phyloP scores from a whole-genome alignment of 2,329 filamentous ascomycete genomes.

The Pseudodiploospora longispora region DNA sequence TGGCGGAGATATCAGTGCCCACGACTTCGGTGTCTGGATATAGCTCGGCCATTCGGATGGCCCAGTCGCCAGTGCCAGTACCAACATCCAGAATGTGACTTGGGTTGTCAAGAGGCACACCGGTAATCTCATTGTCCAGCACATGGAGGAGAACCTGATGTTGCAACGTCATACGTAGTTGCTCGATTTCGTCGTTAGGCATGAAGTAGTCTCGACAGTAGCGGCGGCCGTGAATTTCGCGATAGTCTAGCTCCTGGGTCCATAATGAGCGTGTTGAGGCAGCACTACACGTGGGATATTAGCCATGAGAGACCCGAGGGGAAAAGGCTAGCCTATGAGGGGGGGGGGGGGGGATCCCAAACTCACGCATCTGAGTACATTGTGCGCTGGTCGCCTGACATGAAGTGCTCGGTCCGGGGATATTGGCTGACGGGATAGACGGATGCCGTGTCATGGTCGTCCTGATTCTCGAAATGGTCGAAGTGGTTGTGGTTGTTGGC shows the following conservation, averaged over 20 bases:
- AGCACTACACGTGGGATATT: constrained; percentile 18
- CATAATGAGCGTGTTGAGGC: constrained; percentile 42
- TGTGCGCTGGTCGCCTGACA: constrained; percentile 18
- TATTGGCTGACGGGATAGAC: constrained; percentile 35
- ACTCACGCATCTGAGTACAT: constrained; percentile 32
- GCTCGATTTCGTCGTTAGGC: constrained; percentile 59
- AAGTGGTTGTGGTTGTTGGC: constrained; percentile 6
- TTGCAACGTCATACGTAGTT: constrained; percentile 52
- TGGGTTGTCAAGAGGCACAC: constrained; percentile 32
- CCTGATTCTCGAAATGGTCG: constrained; percentile 19
- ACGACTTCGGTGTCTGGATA: constrained; percentile 48
- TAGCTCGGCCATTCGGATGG: constrained; percentile 44
- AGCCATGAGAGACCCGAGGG: constrained; percentile 2
- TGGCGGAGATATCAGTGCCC: constrained; percentile 51
- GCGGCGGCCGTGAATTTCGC: constrained; percentile 53
- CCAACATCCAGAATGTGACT: constrained; percentile 47
- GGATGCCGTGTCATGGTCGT: constrained; percentile 28
- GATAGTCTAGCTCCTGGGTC: constrained; percentile 44
- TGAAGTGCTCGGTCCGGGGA: constrained; percentile 26
- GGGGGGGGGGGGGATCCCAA: neutral
- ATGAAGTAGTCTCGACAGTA: constrained; percentile 57
- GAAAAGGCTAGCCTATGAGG: neutral
- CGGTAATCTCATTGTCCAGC: constrained; percentile 36
- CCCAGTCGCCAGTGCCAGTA: constrained; percentile 48
- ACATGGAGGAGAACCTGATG: constrained; percentile 55